Percentiles rank a stretch among this genome's conserved stretches.
These are phyloP conservation scores for Chrysopogon serrulatus DNA, from an alignment of 176 grass and related monocot genomes.

Conservation along the genomic window DNA sequence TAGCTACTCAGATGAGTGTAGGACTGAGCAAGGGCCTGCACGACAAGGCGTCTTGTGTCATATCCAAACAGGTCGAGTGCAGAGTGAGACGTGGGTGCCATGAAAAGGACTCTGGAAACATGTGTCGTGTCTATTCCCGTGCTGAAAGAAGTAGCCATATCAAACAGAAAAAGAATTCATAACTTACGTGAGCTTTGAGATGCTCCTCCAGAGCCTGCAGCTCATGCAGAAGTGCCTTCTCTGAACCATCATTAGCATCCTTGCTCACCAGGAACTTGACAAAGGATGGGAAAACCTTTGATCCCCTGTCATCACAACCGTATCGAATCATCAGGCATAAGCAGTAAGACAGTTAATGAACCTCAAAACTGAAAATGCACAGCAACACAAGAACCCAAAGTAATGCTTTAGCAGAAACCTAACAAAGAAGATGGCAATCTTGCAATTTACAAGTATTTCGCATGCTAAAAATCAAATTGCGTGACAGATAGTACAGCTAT, in stretches of 20 bases:
- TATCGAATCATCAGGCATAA: neutral
- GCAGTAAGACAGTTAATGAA: neutral
- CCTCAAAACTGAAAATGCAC: neutral
- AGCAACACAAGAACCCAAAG: neutral
- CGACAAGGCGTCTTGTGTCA: neutral
- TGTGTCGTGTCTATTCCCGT: neutral
- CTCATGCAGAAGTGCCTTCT: conserved; percentile 62
- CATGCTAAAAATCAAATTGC: neutral
- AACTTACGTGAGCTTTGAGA: conserved; percentile 77
- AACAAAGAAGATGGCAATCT: neutral
- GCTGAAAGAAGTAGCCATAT: neutral
- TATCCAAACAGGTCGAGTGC: neutral
- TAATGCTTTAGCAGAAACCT: neutral
- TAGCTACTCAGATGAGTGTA: neutral
- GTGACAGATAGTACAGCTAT: neutral
- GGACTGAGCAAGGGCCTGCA: neutral
- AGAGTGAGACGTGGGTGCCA: too few relatives aligned
- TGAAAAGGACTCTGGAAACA: too few relatives aligned
- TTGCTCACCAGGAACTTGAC: conserved; percentile 81
- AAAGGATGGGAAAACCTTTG: conserved; percentile 74
- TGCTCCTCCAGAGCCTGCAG: conserved; percentile 58
- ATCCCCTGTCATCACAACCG: conserved; percentile 54
- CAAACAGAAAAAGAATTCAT: neutral
- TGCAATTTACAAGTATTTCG: neutral
- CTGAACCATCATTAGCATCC: conserved; percentile 64